Conservation (phyloP, 1,139 yeast genomes). For the Diutina rugosa region DNA sequence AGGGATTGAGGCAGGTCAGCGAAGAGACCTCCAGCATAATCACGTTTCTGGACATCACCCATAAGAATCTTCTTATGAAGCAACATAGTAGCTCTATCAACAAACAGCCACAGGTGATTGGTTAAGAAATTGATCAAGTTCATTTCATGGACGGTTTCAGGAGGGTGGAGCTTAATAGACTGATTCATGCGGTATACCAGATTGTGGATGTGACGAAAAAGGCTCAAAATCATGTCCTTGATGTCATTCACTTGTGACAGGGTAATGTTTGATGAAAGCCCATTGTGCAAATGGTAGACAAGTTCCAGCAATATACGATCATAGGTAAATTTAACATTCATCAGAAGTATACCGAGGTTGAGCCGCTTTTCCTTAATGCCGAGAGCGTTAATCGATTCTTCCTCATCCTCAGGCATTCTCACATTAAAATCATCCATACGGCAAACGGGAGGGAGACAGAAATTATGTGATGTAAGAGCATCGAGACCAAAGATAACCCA, state of each 20-base stretch:
- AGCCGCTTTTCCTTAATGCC: constrained; percentile 16
- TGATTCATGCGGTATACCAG: constrained; percentile 18
- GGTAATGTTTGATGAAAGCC: constrained; percentile 22
- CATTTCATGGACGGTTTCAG: constrained; percentile 24
- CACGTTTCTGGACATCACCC: not conserved
- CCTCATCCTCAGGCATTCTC: constrained; percentile 36
- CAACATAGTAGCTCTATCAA: constrained; percentile 42
- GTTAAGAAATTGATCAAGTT: constrained; percentile 35
- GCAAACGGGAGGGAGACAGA: constrained; percentile 45
- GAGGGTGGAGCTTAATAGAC: constrained; percentile 9
- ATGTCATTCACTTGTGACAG: constrained; percentile 28
- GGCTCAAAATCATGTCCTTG: constrained; percentile 33
- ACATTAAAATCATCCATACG: constrained; percentile 45
- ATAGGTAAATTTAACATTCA: constrained; percentile 41
- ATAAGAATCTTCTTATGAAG: constrained; percentile 40
- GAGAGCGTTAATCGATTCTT: constrained; percentile 15
- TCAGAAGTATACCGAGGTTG: constrained; percentile 26
- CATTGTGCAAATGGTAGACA: constrained; percentile 29
- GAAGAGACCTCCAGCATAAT: not conserved
- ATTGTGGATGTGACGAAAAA: constrained; percentile 35
- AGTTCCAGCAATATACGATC: constrained; percentile 40
- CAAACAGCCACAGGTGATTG: constrained; percentile 39
- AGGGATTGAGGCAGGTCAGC: not conserved
- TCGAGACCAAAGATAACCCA: constrained; percentile 56
- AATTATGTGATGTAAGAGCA: constrained; percentile 42